Evolutionary conservation across 257 asterid genomes (phyloP).

Genomic region (Petunia axillaris): DNA sequence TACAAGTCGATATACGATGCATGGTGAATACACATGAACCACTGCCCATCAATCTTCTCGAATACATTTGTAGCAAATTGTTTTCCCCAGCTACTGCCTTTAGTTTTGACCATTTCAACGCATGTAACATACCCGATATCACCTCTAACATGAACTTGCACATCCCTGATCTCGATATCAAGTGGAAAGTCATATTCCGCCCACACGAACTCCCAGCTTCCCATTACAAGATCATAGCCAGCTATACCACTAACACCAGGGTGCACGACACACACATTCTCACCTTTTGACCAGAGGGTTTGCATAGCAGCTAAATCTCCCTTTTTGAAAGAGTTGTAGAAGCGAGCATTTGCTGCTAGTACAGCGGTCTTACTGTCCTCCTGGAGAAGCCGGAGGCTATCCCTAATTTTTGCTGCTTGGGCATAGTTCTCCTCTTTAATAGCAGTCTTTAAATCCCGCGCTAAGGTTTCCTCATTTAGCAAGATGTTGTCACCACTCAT

Average conservation of each 20-base stretch:
- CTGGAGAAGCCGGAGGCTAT: slow-evolving; percentile 81
- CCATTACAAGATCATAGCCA: slow-evolving; percentile 94
- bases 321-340: slow-evolving; percentile 74
- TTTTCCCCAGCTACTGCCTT: slow-evolving; percentile 91
- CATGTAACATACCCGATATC: slow-evolving; percentile 81
- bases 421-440: slow-evolving; percentile 82
- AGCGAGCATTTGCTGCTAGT: slow-evolving; percentile 79
- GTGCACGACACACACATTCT: slow-evolving; percentile 88
- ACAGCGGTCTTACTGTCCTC: slow-evolving; percentile 85
- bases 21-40: slow-evolving; percentile 88
- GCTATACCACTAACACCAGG: slow-evolving; percentile 98
- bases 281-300: slow-evolving; percentile 83
- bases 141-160: slow-evolving; percentile 78
- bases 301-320: slow-evolving; percentile 91
- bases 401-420: slow-evolving; percentile 88
- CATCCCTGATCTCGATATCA: slow-evolving; percentile 80
- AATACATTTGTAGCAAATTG: slow-evolving; percentile 89
- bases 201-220: slow-evolving; percentile 99
- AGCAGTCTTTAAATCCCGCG: slow-evolving; percentile 71
- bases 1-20: slow-evolving; percentile 81
- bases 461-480: slow-evolving; percentile 70
- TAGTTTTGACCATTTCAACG: slow-evolving; percentile 87
- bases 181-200: slow-evolving; percentile 95
- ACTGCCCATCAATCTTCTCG: slow-evolving; percentile 84
- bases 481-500: slow-evolving; percentile 83